Conservation (phyloP, 1,284 basidiomycete species). For the Cutaneotrichosporon sp. region DNA sequence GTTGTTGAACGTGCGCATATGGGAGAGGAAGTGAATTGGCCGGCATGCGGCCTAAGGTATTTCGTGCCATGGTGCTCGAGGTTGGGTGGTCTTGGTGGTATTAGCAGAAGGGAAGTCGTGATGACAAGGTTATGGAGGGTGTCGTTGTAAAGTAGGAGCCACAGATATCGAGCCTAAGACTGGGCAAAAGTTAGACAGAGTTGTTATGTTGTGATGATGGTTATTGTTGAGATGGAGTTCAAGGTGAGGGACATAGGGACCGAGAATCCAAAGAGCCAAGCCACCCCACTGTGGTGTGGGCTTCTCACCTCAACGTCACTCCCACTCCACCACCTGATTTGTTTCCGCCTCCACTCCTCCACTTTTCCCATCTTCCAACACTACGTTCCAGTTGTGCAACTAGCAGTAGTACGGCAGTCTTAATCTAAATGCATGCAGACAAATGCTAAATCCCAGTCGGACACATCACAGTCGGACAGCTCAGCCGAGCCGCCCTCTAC, state of each 20-base stretch:
- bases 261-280: background rate
- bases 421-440: conserved; percentile 9
- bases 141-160: background rate
- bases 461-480: conserved; percentile 3
- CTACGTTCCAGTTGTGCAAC: too few species aligned
- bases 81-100: background rate
- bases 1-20: conserved; percentile 42
- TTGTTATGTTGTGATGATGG: background rate
- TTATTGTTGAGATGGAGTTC: too few species aligned
- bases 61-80: conserved; percentile 11
- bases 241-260: background rate
- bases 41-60: conserved; percentile 23
- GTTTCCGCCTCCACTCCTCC: background rate
- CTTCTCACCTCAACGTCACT: conserved; percentile 9
- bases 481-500: conserved; percentile 8
- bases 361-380: too few species aligned
- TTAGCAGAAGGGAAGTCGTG: background rate
- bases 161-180: background rate
- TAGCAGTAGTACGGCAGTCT: background rate
- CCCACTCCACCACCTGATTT: background rate
- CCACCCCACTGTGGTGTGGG: background rate
- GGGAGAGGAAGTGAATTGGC: conserved; percentile 46
- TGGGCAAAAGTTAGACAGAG: background rate
- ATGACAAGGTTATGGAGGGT: background rate
- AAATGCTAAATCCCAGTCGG: conserved; percentile 6